Base-by-base conservation (phyloP, 1,139 yeast species). In the Debaryomyces subglobosus region DNA sequence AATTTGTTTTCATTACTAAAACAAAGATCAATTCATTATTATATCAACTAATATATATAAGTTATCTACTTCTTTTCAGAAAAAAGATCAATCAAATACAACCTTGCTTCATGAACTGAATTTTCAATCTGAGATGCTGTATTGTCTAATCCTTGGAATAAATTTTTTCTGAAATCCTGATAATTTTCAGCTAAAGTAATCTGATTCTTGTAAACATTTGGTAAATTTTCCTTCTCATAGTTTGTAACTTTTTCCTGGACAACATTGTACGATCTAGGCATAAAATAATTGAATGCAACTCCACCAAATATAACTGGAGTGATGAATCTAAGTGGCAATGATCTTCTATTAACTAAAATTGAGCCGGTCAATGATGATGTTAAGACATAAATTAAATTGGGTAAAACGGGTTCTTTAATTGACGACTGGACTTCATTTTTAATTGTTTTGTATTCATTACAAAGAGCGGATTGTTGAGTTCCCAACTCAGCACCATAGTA, bases 321-420 rank as follows among this genome's bases (percentile, higher is more conserved):
- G 2, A 75, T 39, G 53, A 82, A 79, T 54, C 89, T 71, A 10
- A 78, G 39, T 1, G 81, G 81, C 5, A 82, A 63, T 2, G 75
- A 59, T 54, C 78, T 71, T 51, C 69, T 75, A 53, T 75, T 72
- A 15, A 72, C 81, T 36, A 81, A 53, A 50, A 84, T 79, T 3
- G 86, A 80, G 9, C 87, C 86, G 0, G 82, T 61, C 52, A 84
- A 74, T 3, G 84, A 66, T 3, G 77, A 69, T 0, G 88, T 82
- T 44, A 84, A 67, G 5, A 83, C 78, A 56, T 79, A 79, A 44
- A 83, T 74, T 42, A 77, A 62, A 48, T 71, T 71, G 16, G 89
- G 89, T 50, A 84, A 72, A 2, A 81, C 67, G 3, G 83, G 82
- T 48, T 76, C 81, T 46, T 63, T 62, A 35, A 75, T 63, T 24